Percentiles rank a stretch among this genome's conserved stretches.
These are phyloP conservation scores for Tuber brumale DNA, from an alignment of 495 filamentous ascomycete species.

Conservation along the genomic window DNA sequence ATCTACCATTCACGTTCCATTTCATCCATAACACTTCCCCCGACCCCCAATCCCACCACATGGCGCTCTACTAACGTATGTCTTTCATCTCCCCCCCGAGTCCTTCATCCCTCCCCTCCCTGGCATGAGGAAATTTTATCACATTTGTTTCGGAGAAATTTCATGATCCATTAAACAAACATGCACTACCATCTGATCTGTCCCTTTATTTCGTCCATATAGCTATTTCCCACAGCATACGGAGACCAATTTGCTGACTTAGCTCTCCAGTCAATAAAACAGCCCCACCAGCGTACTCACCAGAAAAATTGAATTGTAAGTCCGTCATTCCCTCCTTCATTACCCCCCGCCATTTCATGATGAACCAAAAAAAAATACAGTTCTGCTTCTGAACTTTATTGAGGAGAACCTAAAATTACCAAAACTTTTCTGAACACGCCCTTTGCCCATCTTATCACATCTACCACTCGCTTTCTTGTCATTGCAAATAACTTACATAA, in stretches of 20 bases:
- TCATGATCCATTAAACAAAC: conserved; percentile 6
- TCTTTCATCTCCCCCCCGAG: not conserved
- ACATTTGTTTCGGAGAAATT: conserved; percentile 7
- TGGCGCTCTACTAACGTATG: not conserved
- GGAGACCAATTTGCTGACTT: not conserved
- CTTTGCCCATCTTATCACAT: not conserved
- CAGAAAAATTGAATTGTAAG: not conserved
- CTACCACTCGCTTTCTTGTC: not conserved
- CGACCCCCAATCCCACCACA: not conserved
- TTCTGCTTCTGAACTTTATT: conserved; percentile 3
- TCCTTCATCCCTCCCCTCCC: not conserved
- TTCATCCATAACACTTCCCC: not conserved
- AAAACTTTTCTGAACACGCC: not conserved
- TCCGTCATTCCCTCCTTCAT: not conserved
- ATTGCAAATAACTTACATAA: not conserved
- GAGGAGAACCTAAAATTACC: conserved; percentile 4
- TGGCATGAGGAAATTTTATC: not conserved
- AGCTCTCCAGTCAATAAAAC: not conserved
- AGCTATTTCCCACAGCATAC: not conserved
- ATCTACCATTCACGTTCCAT: not conserved
- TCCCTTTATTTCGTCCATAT: not conserved
- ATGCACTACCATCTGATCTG: conserved; percentile 3
- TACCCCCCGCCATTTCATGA: not conserved
- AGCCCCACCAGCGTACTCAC: not conserved
- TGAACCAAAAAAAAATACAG: not conserved